A percentile compares a stretch with the other conserved stretches of the same genome.
Conservation (phyloP, 2,329 filamentous ascomycete species). For the Shiraia sp. region DNA sequence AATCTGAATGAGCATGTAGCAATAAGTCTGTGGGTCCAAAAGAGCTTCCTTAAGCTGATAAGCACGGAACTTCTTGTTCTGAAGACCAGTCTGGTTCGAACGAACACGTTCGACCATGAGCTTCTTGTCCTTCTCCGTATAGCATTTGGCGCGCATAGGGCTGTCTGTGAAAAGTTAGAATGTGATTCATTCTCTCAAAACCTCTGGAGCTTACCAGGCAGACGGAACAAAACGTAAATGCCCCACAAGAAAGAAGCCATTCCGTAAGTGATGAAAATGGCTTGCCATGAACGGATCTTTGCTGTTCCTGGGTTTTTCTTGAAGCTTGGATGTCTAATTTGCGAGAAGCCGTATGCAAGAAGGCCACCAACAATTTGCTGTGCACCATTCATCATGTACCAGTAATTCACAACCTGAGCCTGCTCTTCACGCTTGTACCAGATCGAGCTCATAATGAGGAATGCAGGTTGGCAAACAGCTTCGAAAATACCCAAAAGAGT, state of each 20-base stretch:
- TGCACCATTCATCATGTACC: slow-evolving; percentile 76
- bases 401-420: slow-evolving; percentile 67
- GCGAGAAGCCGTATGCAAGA: slow-evolving; percentile 57
- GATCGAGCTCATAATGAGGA: slow-evolving; percentile 68
- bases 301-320: slow-evolving; percentile 38
- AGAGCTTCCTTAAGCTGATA: slow-evolving; percentile 63
- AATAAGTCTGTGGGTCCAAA: slow-evolving; percentile 63
- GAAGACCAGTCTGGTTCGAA: slow-evolving; percentile 51
- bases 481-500: slow-evolving; percentile 73
- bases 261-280: slow-evolving; percentile 70
- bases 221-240: slow-evolving; percentile 54
- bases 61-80: slow-evolving; percentile 54
- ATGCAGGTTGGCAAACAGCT: slow-evolving; percentile 69
- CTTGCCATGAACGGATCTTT: slow-evolving; percentile 67
- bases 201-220: slow-evolving; percentile 26
- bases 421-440: slow-evolving; percentile 75
- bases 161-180: slow-evolving; percentile 51
- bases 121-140: slow-evolving; percentile 66
- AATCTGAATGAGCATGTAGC: slow-evolving; percentile 64
- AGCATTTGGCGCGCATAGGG: slow-evolving; percentile 73
- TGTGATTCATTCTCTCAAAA: not conserved
- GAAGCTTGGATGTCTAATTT: slow-evolving; percentile 23
- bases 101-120: slow-evolving; percentile 55
- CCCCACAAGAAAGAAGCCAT: slow-evolving; percentile 66
- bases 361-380: slow-evolving; percentile 75